Evolutionary conservation across 78 protist genomes (phyloP), one percentile per base, ranked within the genome.

Genomic region (Dictyostelium brefeldianum): DNA sequence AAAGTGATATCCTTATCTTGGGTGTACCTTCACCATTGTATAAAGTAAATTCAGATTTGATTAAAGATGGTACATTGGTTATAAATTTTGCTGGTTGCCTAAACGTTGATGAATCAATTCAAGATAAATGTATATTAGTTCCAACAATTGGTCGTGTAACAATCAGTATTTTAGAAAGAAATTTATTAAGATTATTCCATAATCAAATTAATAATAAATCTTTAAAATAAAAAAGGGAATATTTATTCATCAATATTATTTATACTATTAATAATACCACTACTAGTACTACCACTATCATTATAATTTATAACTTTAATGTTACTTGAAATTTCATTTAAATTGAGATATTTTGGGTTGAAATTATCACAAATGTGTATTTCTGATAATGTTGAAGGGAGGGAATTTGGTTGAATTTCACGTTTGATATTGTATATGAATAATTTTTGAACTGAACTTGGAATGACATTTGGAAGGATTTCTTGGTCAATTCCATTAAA

Each of bases 61-160:
- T 95, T 29, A 47, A 51, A 41, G 93, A 85, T 8, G 95, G 92
- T 25, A n/a, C 95, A 3, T 31, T 81, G 0, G 83, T 82, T 57
- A 79, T 96, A 27, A 96, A 96, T 89, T 83, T 96, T 36, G 90
- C 96, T 29, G 93, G 95, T 46, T 85, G 80, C 74, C 46, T 94
- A 27, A 96, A 96, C 57, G 94, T 96, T 6, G 95, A 93, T 22
- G 96, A 90, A 54, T 75, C 85, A 6, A 65, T 90, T 20, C 75
- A 90, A 54, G 22, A 27, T 2, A 79, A 93, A 78, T 7, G 80
- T 70, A 50, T 56, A 41, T 29, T 89, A 69, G 91, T 95, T 5
- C 97, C 97, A 31, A 53, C 90, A 14, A 91, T 95, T 18, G 98
- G 98, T n/a, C 94, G 94, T 67, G 96, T 96, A 10, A 96, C 98